Base-by-base conservation (phyloP, 2,329 filamentous ascomycete genomes). In the Thielaviopsis musarum region DNA sequence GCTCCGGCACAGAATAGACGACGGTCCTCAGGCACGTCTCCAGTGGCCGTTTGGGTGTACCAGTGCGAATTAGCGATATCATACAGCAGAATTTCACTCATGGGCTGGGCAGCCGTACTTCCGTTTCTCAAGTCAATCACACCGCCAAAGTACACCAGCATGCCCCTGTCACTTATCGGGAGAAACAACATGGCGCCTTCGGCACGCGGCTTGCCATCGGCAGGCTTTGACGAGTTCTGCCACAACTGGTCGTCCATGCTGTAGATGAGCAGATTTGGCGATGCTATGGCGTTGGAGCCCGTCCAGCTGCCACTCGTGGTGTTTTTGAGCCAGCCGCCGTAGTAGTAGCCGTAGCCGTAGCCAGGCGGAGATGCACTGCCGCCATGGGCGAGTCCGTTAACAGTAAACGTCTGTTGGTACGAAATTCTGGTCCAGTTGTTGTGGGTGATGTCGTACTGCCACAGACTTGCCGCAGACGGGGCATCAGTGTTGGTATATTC, bases 111-210 rank as follows among this genome's bases (percentile, higher is more conserved):
- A 5, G 67, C 64, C n/a, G 72, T 69, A 3, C 73, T 77, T 7
- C 76, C 77, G 58, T 81, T 78, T 6, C 66, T 68, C 52, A 66
- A 69, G 2, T 68, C 67, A 38, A 62, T 52, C 6, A 84, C 68
- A 12, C 82, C 82, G 17, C 82, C 82, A 67, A 85, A 78, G 64
- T 83, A 83, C 1, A 83, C 70, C 28, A 85, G 69, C 67, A 84
- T 69, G 1, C 82, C 82, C 15, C 70, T 73, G 63, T 83, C 78
- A 15, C 80, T 79, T 5, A 77, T 76, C 1, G 82, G 82, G 26
- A 85, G 69, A 63, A 79, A 84, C 0, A 80, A 69, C 74, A 85
- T 74, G 3, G 73, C 72, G 1, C 82, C 82, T 65, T 84, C 82
- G 1, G 80, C 82, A 57, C 81, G 71, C 1, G 75, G 73, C 13